These are phyloP conservation scores for Sporodiniella umbellata DNA, from an alignment of 371 early-diverging fungal genomes.

Conservation along the genomic window DNA sequence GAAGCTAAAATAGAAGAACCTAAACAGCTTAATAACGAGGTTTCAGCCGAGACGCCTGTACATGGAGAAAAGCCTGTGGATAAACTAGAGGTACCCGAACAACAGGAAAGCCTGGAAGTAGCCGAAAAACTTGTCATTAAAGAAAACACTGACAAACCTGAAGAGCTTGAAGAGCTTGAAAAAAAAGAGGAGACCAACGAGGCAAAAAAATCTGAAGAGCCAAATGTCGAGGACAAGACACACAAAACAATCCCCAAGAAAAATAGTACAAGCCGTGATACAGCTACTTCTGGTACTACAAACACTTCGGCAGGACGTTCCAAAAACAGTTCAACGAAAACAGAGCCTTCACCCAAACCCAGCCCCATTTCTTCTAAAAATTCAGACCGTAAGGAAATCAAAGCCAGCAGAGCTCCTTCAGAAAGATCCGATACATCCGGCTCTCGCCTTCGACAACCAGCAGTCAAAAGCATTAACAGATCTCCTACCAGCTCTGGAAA, in stretches of 20 bases:
- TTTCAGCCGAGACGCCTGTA: no score
- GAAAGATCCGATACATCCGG: neutral
- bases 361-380: neutral
- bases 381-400: neutral
- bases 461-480: neutral
- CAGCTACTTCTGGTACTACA: neutral
- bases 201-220: neutral
- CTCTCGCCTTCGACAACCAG: slow-evolving; percentile 5
- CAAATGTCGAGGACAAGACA: no score
- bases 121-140: no score
- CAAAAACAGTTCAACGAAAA: neutral
- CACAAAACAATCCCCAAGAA: no score
- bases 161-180: no score
- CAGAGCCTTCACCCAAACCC: neutral
- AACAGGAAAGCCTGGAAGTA: no score
- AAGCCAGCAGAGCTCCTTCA: neutral
- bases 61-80: no score
- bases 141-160: no score
- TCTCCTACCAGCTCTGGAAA: neutral
- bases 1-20: no score
- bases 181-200: neutral
- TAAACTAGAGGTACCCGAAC: no score
- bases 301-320: no score
- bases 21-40: no score
- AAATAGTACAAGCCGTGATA: neutral